A percentile compares a stretch with the other conserved stretches of the same genome.
Conservation (phyloP, 2,329 filamentous ascomycete genomes). For the Epichloe brachyelytri region DNA sequence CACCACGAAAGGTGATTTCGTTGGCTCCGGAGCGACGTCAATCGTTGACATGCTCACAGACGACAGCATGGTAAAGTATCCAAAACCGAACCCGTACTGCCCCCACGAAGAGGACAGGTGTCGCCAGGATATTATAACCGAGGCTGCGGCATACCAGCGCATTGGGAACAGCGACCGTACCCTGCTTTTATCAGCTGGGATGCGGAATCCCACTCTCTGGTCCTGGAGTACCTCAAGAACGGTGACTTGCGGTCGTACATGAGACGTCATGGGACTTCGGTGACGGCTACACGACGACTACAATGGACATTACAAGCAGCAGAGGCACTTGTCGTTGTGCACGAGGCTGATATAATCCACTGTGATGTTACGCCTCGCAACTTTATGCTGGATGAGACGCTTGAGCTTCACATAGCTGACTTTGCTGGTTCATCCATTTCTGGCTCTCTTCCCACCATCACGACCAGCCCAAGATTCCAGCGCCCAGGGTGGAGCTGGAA, state of each 20-base stretch:
- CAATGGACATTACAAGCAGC: neutral
- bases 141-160: neutral
- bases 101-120: slow-evolving; percentile 7
- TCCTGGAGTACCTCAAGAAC: neutral
- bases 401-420: no score
- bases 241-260: neutral
- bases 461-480: no score
- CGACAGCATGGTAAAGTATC: slow-evolving; percentile 11
- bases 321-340: neutral
- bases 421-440: no score
- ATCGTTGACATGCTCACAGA: slow-evolving; percentile 10
- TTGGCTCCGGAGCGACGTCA: slow-evolving; percentile 9
- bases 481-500: no score
- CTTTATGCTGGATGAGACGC: no score
- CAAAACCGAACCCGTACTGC: slow-evolving; percentile 11
- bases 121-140: neutral
- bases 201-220: neutral
- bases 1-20: slow-evolving; percentile 8
- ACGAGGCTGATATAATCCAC: neutral
- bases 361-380: no score
- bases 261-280: neutral
- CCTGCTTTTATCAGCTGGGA: slow-evolving; percentile 1
- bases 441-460: no score
- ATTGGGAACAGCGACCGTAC: neutral
- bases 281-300: neutral